Evolutionary conservation across 345 rosid species (phyloP).

Genomic region (Brassica napus): Da-Ae NC_063449.1:25086001-25086500

Average conservation of each 20-base stretch:
- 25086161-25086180: neutral
- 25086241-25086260: constrained; percentile 30
- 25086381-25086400: constrained; percentile 1
- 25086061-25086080: neutral
- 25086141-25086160: neutral
- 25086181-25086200: neutral
- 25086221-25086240: constrained; percentile 13
- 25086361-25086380: neutral
- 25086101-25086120: neutral
- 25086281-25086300: constrained; percentile 2
- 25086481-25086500: too few relatives aligned
- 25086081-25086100: neutral
- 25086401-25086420: constrained; percentile 33
- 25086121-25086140: neutral
- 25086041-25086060: neutral
- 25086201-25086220: neutral
- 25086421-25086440: constrained; percentile 28
- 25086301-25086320: constrained; percentile 29
- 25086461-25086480: neutral
- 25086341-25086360: neutral
- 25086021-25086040: neutral
- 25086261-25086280: constrained; percentile 31
- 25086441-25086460: constrained; percentile 20
- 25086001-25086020: neutral
- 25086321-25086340: neutral